phyloP scores from a whole-genome alignment of 306 rosid species.

The Ceratonia siliqua region DNA sequence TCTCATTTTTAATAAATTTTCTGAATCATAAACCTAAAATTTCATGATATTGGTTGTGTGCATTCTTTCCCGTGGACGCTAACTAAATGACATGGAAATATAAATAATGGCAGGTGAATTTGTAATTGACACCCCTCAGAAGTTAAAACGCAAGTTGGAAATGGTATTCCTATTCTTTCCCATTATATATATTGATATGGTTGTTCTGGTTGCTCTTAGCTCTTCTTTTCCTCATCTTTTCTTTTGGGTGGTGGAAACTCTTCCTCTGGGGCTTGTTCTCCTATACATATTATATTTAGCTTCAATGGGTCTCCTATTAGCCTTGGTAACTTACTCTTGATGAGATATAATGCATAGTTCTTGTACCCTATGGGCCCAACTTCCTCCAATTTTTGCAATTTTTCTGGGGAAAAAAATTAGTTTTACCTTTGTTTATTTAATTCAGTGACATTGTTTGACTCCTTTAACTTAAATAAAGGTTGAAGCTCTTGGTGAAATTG shows the following conservation, averaged over 20 bases:
- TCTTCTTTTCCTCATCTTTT: background rate
- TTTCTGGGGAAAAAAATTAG: background rate
- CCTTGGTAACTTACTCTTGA: conserved; percentile 8
- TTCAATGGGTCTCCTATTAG: conserved; percentile 2
- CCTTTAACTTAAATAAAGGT: conserved; percentile 59
- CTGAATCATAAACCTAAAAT: background rate
- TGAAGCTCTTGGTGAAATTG: conserved; percentile 93
- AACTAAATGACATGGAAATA: conserved; percentile 24
- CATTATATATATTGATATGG: conserved; percentile 10
- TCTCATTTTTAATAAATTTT: conserved; percentile 22
- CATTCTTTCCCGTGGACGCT: conserved; percentile 15
- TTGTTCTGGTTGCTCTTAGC: conserved; percentile 26
- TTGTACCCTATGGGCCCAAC: conserved; percentile 9
- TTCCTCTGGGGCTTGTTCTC: conserved; percentile 6
- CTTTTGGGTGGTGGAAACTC: conserved; percentile 3
- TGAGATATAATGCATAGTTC: background rate
- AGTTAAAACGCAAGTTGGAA: conserved; percentile 83
- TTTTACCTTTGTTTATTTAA: conserved; percentile 27
- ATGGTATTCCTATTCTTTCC: conserved; percentile 63
- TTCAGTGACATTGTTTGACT: conserved; percentile 27
- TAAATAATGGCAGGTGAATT: conserved; percentile 66
- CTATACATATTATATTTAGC: conserved; percentile 8
- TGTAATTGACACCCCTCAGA: conserved; percentile 91
- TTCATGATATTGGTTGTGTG: conserved; percentile 18
- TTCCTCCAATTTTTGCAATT: conserved; percentile 19